phyloP scores from a whole-genome alignment of 257 asterid genomes.

The Lycium barbarum region DNA sequence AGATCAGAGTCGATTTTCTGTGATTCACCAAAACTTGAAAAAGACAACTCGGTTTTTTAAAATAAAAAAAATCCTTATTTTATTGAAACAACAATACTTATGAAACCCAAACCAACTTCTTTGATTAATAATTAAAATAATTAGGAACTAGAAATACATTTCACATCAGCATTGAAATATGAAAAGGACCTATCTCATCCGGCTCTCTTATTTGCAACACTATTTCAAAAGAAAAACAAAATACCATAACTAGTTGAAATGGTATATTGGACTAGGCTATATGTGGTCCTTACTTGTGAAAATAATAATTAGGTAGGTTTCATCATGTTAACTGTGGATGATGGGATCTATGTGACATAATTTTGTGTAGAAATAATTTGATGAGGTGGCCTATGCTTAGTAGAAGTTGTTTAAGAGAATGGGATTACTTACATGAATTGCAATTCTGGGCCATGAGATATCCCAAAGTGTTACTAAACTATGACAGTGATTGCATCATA shows the following conservation, averaged over 20 bases:
- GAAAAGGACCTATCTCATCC: not conserved
- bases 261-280: not conserved
- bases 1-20: constrained; percentile 30
- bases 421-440: not conserved
- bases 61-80: not conserved
- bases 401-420: not conserved
- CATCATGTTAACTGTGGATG: constrained; percentile 20
- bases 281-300: not conserved
- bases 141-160: not conserved
- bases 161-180: not conserved
- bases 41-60: not conserved
- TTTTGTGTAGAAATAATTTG: not conserved
- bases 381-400: not conserved
- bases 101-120: not conserved
- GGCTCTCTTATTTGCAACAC: not conserved
- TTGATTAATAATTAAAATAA: not conserved
- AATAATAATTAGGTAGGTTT: not conserved
- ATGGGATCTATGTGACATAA: constrained; percentile 36
- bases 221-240: not conserved
- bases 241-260: not conserved
- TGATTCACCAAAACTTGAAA: not conserved
- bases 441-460: not conserved
- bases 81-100: not conserved
- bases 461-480: not conserved
- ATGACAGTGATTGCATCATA: not conserved